Evolutionary conservation across 2,329 filamentous ascomycete species (phyloP), one percentile per base, ranked within the genome.

Genomic region (Diaporthe aspalathi): DNA sequence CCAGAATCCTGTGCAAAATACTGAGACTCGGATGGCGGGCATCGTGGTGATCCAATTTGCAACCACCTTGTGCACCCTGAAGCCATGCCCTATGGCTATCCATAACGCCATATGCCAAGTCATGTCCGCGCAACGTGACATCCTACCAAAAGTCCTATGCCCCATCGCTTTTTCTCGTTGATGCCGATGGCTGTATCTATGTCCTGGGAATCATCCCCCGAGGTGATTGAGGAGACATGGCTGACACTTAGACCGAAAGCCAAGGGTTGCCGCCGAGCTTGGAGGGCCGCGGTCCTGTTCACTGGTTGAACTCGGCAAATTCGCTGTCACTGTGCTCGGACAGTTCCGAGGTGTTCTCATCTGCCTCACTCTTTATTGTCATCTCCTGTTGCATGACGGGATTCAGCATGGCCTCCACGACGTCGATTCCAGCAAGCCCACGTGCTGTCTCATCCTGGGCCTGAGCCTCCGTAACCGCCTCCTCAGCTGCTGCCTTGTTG

Each of bases 271-370:
- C n/a, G 12, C 5, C 2, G 11, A 17, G 16, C 5, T 2, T 56
- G 20, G 17, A 24, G 27, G 2, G 16, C 8, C 20, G 11, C 27
- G 2, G 11, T 8, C 11, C 12, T 38, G 11, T 17, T 50, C n/a
- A 65, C 29, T 38, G 7, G 9, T 38, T 38, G 14, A 65, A 38
- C 7, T 27, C 40, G 1, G 17, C 22, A 29, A 68, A 68, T 16
- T 57, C 66, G 9, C 27, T 68, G 35, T 68, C 66, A 17, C 52
- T 68, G 52, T 57, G 66, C 66, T 68, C 66, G 14, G 66, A 57
- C n/a, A 68, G 29, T 14, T 45, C 40, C 12, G 66, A 57, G 20
- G 52, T 57, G 1, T 68, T 43, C 9, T 50, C 27, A 27, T 68
- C 52, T 6, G 22, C 40, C 20, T 57, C 52, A n/a, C n/a, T n/a